phyloP scores from a whole-genome alignment of 805 yeast species.

The Pichia membranifaciens region DNA sequence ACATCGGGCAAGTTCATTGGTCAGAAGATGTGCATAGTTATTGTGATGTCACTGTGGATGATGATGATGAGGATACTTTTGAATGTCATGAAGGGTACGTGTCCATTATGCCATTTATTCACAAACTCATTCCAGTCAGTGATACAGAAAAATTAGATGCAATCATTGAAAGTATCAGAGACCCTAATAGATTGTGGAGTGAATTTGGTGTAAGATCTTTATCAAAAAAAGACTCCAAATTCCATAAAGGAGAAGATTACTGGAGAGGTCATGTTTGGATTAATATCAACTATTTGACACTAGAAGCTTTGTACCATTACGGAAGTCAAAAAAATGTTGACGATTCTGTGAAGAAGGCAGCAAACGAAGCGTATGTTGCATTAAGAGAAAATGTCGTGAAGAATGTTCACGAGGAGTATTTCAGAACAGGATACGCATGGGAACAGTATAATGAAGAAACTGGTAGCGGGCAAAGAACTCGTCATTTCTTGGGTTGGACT shows the following conservation, averaged over 20 bases:
- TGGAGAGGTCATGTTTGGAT: slow-evolving; percentile 97
- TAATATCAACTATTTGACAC: slow-evolving; percentile 76
- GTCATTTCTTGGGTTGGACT: slow-evolving; percentile 94
- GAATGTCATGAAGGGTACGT: slow-evolving; percentile 92
- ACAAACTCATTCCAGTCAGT: slow-evolving; percentile 52
- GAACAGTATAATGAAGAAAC: slow-evolving; percentile 80
- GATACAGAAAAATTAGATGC: slow-evolving; percentile 40
- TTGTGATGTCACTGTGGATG: slow-evolving; percentile 80
- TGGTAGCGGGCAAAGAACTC: slow-evolving; percentile 76
- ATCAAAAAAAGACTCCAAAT: slow-evolving; percentile 57
- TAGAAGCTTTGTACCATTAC: slow-evolving; percentile 66
- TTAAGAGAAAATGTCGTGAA: slow-evolving; percentile 63
- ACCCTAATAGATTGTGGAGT: slow-evolving; percentile 73
- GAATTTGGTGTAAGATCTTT: slow-evolving; percentile 76
- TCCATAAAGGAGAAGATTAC: slow-evolving; percentile 80
- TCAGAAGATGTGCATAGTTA: slow-evolving; percentile 55
- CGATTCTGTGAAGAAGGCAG: slow-evolving; percentile 32
- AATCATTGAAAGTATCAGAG: slow-evolving; percentile 52
- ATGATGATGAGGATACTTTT: slow-evolving; percentile 56
- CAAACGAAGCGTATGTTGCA: slow-evolving; percentile 46
- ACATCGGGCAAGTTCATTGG: slow-evolving; percentile 80
- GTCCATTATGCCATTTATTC: slow-evolving; percentile 76
- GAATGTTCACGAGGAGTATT: slow-evolving; percentile 67
- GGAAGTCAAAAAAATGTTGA: slow-evolving; percentile 28
- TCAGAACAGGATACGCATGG: slow-evolving; percentile 74